A percentile compares a stretch with the other conserved stretches of the same genome.
Conservation (phyloP, 1,139 yeast species). For the Scheffersomyces illinoinensis region DNA sequence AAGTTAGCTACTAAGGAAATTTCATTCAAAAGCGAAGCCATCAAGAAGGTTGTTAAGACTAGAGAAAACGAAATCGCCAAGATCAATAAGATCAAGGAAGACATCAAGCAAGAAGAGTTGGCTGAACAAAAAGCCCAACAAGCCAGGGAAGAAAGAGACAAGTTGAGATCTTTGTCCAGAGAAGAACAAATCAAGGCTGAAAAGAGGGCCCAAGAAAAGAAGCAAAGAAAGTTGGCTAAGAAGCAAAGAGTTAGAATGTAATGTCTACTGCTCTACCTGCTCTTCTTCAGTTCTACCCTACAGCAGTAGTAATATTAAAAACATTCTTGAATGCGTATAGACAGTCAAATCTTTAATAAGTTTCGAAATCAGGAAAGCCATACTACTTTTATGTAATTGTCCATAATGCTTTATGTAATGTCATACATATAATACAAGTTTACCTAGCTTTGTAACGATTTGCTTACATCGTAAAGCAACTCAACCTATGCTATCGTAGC, state of each 20-base stretch:
- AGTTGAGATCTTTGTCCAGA: constrained; percentile 57
- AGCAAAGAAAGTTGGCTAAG: constrained; percentile 42
- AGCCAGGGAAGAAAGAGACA: constrained; percentile 61
- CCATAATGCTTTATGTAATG: background rate
- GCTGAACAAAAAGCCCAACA: constrained; percentile 70
- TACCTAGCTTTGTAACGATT: background rate
- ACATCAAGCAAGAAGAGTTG: constrained; percentile 63
- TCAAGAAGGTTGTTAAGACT: constrained; percentile 70
- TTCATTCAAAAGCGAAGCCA: constrained; percentile 63
- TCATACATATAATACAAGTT: background rate
- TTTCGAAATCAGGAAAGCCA: background rate
- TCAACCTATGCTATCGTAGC: background rate
- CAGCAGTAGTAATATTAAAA: background rate
- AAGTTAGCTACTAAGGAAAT: constrained; percentile 45
- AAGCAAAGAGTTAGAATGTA: constrained; percentile 44
- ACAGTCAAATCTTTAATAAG: background rate
- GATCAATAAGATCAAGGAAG: constrained; percentile 60
- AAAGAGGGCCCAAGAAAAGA: constrained; percentile 55
- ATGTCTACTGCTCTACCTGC: constrained; percentile 1
- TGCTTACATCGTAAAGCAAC: background rate
- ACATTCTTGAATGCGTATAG: background rate
- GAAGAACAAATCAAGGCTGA: constrained; percentile 77
- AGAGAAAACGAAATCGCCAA: constrained; percentile 71
- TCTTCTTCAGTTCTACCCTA: background rate
- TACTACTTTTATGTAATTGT: background rate